phyloP scores from a whole-genome alignment of 345 rosid genomes.

The Lepidium sativum region DNA sequence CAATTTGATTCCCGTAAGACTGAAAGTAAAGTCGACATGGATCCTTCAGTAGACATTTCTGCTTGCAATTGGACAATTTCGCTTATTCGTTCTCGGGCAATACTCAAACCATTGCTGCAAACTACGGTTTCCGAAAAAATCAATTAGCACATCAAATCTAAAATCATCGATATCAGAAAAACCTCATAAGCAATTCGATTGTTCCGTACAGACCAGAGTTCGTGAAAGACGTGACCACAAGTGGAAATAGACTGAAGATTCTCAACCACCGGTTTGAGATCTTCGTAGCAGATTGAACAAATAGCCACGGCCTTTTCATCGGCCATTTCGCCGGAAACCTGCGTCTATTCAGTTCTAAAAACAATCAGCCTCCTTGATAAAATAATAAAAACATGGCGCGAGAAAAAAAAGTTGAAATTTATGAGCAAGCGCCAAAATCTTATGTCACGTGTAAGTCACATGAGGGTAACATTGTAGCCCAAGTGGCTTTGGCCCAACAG shows the following conservation, averaged over 20 bases:
- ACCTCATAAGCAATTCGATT: not conserved
- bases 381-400: slow-evolving; percentile 17
- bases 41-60: slow-evolving; percentile 40
- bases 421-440: slow-evolving; percentile 1
- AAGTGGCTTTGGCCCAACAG: slow-evolving; percentile 11
- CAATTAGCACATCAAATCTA: not conserved
- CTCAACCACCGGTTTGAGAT: slow-evolving; percentile 78
- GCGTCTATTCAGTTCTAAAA: not conserved
- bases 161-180: not conserved
- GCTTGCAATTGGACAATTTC: slow-evolving; percentile 90
- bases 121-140: slow-evolving; percentile 33
- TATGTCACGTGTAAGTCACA: not conserved
- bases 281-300: slow-evolving; percentile 90
- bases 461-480: not conserved
- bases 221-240: slow-evolving; percentile 96
- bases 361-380: not conserved
- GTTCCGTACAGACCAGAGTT: slow-evolving; percentile 54
- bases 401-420: not conserved
- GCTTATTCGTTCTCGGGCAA: slow-evolving; percentile 50
- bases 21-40: slow-evolving; percentile 76
- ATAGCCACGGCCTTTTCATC: slow-evolving; percentile 38
- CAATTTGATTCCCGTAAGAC: slow-evolving; percentile 53
- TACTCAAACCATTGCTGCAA: slow-evolving; percentile 99
- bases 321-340: slow-evolving; percentile 13
- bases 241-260: slow-evolving; percentile 77